Percentiles rank a stretch among this genome's conserved stretches.
Evolutionary conservation across 371 early-diverging fungal species (phyloP).

Genomic region (Rhizopus microsporus): DNA sequence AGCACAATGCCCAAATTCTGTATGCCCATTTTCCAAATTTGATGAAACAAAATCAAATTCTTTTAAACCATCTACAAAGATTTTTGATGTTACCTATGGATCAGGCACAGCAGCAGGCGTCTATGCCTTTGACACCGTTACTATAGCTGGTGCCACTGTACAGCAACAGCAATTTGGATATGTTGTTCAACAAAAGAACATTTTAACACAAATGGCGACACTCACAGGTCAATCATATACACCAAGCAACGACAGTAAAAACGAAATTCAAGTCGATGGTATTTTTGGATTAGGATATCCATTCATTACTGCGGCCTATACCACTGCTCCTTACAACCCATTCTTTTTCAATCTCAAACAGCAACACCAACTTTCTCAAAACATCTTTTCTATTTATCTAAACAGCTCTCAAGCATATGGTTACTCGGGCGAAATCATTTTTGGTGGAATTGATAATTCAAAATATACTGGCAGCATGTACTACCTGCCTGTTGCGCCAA

Average conservation of each 20-base stretch:
- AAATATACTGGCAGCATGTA: constrained; percentile 52
- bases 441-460: constrained; percentile 57
- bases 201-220: constrained; percentile 17
- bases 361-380: constrained; percentile 30
- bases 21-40: constrained; percentile 38
- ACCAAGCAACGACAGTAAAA: constrained; percentile 1
- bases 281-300: constrained; percentile 51
- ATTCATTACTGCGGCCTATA: constrained; percentile 31
- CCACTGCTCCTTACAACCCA: constrained; percentile 31
- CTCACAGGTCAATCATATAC: constrained; percentile 5
- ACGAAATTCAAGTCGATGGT: constrained; percentile 30
- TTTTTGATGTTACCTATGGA: constrained; percentile 37
- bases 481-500: constrained; percentile 40
- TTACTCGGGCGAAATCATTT: constrained; percentile 54
- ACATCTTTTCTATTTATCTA: constrained; percentile 45
- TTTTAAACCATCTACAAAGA: constrained; percentile 16
- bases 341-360: constrained; percentile 44
- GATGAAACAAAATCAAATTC: constrained; percentile 31
- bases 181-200: constrained; percentile 23
- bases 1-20: constrained; percentile 18
- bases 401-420: constrained; percentile 23
- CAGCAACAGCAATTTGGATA: constrained; percentile 45
- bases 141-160: constrained; percentile 36
- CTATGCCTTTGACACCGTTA: constrained; percentile 30
- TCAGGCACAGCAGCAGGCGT: constrained; percentile 37